These are phyloP conservation scores for Podospora didyma DNA, from an alignment of 495 filamentous ascomycete species.

Conservation along the genomic window DNA sequence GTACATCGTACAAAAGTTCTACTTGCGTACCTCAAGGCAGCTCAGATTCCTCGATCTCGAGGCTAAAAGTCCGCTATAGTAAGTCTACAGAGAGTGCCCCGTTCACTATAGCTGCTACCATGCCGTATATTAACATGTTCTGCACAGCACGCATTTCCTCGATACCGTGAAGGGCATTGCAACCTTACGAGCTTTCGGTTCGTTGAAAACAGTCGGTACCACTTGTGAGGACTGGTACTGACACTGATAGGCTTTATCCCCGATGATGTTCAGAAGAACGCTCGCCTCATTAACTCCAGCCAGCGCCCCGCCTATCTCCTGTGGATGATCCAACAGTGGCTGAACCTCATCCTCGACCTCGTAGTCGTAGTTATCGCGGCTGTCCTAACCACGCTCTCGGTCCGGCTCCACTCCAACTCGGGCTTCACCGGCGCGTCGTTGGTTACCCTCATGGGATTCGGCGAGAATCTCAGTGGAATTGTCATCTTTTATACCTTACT, in stretches of 20 bases:
- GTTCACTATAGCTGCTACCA: no score
- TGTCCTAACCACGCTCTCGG: conserved; percentile 18
- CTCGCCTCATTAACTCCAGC: conserved; percentile 44
- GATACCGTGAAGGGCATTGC: conserved; percentile 38
- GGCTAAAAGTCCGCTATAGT: background rate
- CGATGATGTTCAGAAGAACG: conserved; percentile 37
- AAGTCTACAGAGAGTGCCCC: no score
- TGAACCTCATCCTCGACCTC: conserved; percentile 40
- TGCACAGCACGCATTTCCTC: conserved; percentile 28
- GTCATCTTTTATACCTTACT: conserved; percentile 33
- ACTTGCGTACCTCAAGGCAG: background rate
- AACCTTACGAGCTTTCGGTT: conserved; percentile 45
- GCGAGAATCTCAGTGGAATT: background rate
- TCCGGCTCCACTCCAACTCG: background rate
- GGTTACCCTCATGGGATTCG: conserved; percentile 8
- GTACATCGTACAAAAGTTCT: background rate
- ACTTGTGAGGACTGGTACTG: no score
- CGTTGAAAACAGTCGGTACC: conserved; percentile 16
- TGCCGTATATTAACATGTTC: background rate
- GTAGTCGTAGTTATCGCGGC: conserved; percentile 35
- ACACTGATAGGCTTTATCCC: no score
- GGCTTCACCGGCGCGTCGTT: conserved; percentile 26
- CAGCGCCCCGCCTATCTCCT: conserved; percentile 44
- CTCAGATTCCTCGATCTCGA: no score
- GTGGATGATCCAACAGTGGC: conserved; percentile 44